These are phyloP conservation scores for Neonectria sp. DNA, from an alignment of 2,329 filamentous ascomycete genomes.

Conservation along the genomic window DNA sequence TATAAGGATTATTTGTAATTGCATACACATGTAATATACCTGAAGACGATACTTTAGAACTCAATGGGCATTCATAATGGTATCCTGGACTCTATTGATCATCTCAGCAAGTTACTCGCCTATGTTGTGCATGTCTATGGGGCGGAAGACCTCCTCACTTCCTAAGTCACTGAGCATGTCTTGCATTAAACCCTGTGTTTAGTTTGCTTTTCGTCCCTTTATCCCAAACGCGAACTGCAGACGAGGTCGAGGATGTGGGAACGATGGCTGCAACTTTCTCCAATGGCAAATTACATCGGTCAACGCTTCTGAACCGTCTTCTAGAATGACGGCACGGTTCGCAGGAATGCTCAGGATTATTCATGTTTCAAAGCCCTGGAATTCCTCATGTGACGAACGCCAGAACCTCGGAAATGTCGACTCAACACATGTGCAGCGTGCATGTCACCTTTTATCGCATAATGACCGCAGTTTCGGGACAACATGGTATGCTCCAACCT, in stretches of 20 bases:
- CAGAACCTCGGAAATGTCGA: background rate
- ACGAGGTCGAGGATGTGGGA: background rate
- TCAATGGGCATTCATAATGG: too few relatives aligned
- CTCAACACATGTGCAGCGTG: background rate
- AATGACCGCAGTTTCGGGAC: too few relatives aligned
- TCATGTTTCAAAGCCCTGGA: background rate
- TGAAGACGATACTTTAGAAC: too few relatives aligned
- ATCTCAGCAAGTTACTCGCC: too few relatives aligned
- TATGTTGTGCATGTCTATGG: too few relatives aligned
- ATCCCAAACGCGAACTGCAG: background rate
- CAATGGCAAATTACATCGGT: background rate
- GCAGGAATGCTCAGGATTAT: background rate
- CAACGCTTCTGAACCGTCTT: background rate
- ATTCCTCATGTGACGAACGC: background rate
- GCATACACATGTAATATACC: too few relatives aligned
- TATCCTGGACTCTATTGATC: too few relatives aligned
- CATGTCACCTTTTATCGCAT: background rate
- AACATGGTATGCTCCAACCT: background rate
- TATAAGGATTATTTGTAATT: too few relatives aligned
- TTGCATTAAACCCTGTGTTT: background rate
- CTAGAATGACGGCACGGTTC: background rate
- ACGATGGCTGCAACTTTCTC: background rate
- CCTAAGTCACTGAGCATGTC: background rate
- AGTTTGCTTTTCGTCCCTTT: background rate
- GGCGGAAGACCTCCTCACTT: too few relatives aligned